These are phyloP conservation scores for Cladosporium sp. DNA, from an alignment of 2,329 filamentous ascomycete species.

Conservation along the genomic window DNA sequence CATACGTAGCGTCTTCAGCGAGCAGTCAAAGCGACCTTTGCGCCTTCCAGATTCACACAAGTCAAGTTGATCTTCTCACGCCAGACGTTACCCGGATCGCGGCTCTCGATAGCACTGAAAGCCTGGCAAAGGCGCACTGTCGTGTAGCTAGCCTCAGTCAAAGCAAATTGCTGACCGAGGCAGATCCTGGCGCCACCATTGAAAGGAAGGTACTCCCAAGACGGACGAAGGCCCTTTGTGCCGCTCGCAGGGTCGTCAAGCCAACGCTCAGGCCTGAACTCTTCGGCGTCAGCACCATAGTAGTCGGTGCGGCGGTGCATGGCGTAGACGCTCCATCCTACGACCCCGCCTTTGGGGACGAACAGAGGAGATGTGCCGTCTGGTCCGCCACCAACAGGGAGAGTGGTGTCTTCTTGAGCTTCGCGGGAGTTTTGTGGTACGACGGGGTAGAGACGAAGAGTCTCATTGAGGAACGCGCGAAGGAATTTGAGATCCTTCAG, in stretches of 20 bases:
- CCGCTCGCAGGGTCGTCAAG: conserved; percentile 33
- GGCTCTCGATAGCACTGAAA: conserved; percentile 53
- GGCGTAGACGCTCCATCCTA: conserved; percentile 66
- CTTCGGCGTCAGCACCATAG: conserved; percentile 49
- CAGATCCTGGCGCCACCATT: conserved; percentile 34
- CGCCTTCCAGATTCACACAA: conserved; percentile 32
- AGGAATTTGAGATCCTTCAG: conserved; percentile 41
- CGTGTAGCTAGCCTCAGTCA: conserved; percentile 19
- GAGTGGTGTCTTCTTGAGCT: conserved; percentile 69
- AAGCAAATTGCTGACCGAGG: conserved; percentile 25
- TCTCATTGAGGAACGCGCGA: conserved; percentile 71
- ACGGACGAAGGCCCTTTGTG: conserved; percentile 34
- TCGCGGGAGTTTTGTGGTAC: conserved; percentile 79
- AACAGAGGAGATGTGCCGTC: conserved; percentile 60
- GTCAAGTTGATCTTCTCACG: conserved; percentile 32
- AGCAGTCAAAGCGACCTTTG: conserved; percentile 32
- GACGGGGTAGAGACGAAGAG: conserved; percentile 72
- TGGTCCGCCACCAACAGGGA: conserved; percentile 63
- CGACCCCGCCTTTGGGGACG: conserved; percentile 63
- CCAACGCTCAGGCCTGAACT: conserved; percentile 42
- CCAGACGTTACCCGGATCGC: conserved; percentile 34
- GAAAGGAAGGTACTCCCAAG: conserved; percentile 42
- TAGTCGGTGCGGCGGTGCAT: conserved; percentile 68
- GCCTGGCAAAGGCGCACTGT: conserved; percentile 63
- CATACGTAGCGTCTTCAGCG: not conserved